Percentiles rank a stretch among this genome's conserved stretches.
Conservation (phyloP, 2,329 filamentous ascomycete species). For the Fusarium begoniae region DNA sequence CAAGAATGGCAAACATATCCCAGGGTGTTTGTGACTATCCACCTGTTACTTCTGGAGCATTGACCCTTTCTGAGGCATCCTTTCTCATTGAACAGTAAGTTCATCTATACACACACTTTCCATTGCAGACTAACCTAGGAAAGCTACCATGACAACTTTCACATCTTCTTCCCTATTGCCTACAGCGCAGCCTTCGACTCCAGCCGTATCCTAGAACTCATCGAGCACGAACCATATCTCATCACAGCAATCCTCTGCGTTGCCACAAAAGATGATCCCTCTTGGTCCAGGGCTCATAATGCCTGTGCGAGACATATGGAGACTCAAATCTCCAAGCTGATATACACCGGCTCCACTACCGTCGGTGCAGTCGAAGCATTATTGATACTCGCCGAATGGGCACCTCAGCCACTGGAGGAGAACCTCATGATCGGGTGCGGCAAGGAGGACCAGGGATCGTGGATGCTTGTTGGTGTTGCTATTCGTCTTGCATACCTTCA, state of each 20-base stretch:
- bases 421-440: slow-evolving; percentile 73
- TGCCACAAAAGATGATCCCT: slow-evolving; percentile 74
- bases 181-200: slow-evolving; percentile 66
- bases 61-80: slow-evolving; percentile 41
- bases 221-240: slow-evolving; percentile 70
- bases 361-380: slow-evolving; percentile 78
- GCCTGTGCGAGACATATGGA: slow-evolving; percentile 77
- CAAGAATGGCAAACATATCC: background rate
- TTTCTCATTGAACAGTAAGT: slow-evolving; percentile 44
- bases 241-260: slow-evolving; percentile 76
- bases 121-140: background rate
- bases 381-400: slow-evolving; percentile 77
- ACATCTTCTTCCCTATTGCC: slow-evolving; percentile 76
- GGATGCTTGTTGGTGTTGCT: slow-evolving; percentile 80
- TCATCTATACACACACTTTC: no score
- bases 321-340: slow-evolving; percentile 70
- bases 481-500: slow-evolving; percentile 76
- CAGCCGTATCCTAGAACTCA: slow-evolving; percentile 62
- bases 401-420: slow-evolving; percentile 70
- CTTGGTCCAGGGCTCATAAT: slow-evolving; percentile 70
- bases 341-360: slow-evolving; percentile 72
- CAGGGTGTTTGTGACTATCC: slow-evolving; percentile 39
- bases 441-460: slow-evolving; percentile 77
- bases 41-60: slow-evolving; percentile 45
- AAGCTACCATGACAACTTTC: slow-evolving; percentile 72